Base-by-base conservation (phyloP, 208 protist genomes). In the Leishmania aethiopica region DNA sequence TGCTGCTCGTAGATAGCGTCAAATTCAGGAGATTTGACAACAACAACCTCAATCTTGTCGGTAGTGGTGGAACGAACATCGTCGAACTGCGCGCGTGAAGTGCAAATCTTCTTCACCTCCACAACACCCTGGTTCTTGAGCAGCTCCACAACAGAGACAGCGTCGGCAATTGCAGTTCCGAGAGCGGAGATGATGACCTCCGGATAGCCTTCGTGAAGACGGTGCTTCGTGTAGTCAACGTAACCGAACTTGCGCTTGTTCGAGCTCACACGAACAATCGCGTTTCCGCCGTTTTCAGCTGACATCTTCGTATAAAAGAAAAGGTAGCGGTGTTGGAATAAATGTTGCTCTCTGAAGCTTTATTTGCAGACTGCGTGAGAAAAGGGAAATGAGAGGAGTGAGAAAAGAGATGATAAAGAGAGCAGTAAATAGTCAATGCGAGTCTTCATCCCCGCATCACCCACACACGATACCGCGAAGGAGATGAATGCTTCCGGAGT, bases 121-220 rank as follows among this genome's bases (percentile, higher is more conserved):
- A 96, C 89, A 51, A 97, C 86, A 45, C 90, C 91, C 84, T 97
- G 92, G 81, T 94, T 96, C 88, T 94, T 96, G 28, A 97, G 89
- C 25, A 97, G 89, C 84, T 97, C 94, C 22, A 89, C 93, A 60
- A 97, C 94, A 81, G 94, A 92, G 40, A 97, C 94, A 70, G 94
- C 94, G 82, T 96, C 92, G 17, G 94, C 88, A 75, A 97, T 96
- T 72, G 94, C 93, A 76, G 87, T 88, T 60, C 94, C 94, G 67
- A 97, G 90, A 57, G 89, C 94, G 69, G 94, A 96, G 78, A 97
- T 91, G 57, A 90, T 84, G 55, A 97, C 83, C 76, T 93, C 89
- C 19, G 86, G 76, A 55, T 83, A 88, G 59, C 93, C 93, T 76
- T 95, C 92, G 80, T 94, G 84, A 80, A 97, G 86, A 67, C 92